Conservation (phyloP, 108 stramenopile genomes). For the Cyclotella cryptica region DNA sequence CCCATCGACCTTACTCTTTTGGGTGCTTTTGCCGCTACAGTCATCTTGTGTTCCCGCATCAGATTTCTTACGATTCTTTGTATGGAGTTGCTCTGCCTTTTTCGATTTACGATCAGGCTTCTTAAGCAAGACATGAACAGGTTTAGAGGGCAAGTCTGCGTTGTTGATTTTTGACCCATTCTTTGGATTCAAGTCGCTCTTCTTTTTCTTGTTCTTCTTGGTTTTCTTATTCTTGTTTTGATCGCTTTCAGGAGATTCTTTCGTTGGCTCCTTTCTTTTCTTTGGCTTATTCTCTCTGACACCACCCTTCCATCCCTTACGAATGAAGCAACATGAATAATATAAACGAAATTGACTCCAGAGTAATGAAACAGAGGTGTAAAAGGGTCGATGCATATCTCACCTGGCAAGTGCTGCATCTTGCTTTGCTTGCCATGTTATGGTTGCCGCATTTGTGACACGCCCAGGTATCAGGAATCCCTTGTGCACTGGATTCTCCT, state of each 20-base stretch:
- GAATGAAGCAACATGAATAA: neutral
- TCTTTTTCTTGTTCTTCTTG: neutral
- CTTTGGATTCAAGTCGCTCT: neutral
- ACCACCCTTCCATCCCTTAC: conserved; percentile 14
- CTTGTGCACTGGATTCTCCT: neutral
- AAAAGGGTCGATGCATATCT: neutral
- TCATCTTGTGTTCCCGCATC: neutral
- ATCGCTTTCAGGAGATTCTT: neutral
- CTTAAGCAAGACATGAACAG: neutral
- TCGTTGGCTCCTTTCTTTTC: neutral
- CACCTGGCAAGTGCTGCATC: conserved; percentile 6
- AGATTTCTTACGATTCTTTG: neutral
- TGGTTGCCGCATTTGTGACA: conserved; percentile 12
- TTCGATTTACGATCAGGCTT: neutral
- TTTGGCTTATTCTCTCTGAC: conserved; percentile 9
- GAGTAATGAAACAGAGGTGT: neutral
- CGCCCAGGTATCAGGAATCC: neutral
- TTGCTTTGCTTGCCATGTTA: neutral
- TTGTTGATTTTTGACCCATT: neutral
- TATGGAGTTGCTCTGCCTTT: neutral
- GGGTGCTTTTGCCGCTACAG: neutral
- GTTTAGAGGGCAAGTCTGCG: neutral
- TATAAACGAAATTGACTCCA: neutral
- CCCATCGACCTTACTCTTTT: neutral
- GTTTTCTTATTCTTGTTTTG: neutral